Percentiles rank a stretch among this genome's conserved stretches.
Conservation (phyloP, 208 protist genomes). For the Naegleria fowleri region DNA sequence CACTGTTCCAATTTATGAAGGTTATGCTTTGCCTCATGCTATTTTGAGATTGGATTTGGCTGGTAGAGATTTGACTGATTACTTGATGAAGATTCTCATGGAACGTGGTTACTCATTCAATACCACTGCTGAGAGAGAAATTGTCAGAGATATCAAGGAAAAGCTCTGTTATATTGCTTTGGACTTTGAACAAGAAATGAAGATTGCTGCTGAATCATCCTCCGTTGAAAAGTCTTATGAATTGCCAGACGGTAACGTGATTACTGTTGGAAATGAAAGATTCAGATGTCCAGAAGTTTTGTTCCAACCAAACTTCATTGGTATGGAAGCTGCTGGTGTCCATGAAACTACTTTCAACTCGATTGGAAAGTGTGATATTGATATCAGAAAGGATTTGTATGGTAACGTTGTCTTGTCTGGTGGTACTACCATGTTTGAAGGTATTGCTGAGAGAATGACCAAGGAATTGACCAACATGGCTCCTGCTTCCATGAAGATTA, state of each 20-base stretch:
- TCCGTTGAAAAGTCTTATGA: constrained; percentile 49
- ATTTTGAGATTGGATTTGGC: constrained; percentile 78
- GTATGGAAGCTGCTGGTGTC: constrained; percentile 83
- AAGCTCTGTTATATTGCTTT: constrained; percentile 77
- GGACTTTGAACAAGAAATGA: constrained; percentile 87
- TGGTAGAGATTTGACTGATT: constrained; percentile 87
- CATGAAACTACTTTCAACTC: constrained; percentile 92
- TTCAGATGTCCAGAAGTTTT: constrained; percentile 90
- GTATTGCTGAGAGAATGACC: constrained; percentile 73
- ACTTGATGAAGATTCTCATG: constrained; percentile 78
- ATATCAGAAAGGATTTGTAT: constrained; percentile 69
- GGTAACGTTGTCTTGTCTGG: constrained; percentile 65
- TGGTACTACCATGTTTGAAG: constrained; percentile 69
- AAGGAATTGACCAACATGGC: constrained; percentile 64
- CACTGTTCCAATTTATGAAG: constrained; percentile 95
- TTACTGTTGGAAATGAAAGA: constrained; percentile 71
- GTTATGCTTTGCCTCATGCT: constrained; percentile 72
- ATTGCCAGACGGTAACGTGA: constrained; percentile 74
- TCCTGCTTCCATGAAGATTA: constrained; percentile 68
- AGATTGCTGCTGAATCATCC: constrained; percentile 42
- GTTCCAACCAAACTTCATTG: constrained; percentile 89
- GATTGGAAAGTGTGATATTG: constrained; percentile 92
- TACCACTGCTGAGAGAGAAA: constrained; percentile 67
- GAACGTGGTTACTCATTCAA: constrained; percentile 72
- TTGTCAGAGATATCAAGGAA: constrained; percentile 69